Conservation (phyloP, 1,139 yeast genomes). For the Saccharomyces hybrid region DNA sequence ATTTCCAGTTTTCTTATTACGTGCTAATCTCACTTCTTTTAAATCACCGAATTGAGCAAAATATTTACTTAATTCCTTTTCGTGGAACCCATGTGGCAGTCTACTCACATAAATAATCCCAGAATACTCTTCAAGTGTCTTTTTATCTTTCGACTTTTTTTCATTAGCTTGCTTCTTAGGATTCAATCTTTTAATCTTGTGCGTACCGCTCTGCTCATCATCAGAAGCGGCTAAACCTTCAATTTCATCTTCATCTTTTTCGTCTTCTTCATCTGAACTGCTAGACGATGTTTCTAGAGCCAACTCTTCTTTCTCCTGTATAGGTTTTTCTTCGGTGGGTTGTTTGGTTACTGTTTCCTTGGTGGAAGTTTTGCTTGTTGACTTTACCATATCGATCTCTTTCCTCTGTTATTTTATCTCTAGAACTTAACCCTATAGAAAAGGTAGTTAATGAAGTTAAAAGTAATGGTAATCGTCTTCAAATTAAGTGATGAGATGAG, state of each 20-base stretch:
- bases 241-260: slow-evolving; percentile 21
- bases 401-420: neutral
- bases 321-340: slow-evolving; percentile 15
- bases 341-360: slow-evolving; percentile 5
- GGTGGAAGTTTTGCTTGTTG: slow-evolving; percentile 1
- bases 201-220: slow-evolving; percentile 26
- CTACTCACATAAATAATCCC: slow-evolving; percentile 88
- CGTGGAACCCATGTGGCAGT: slow-evolving; percentile 88
- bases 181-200: slow-evolving; percentile 28
- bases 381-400: slow-evolving; percentile 5
- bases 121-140: slow-evolving; percentile 24
- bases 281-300: neutral
- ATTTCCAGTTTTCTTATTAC: slow-evolving; percentile 86
- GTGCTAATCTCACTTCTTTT: slow-evolving; percentile 66
- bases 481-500: slow-evolving; percentile 4
- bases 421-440: neutral
- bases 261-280: neutral
- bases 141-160: neutral
- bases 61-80: slow-evolving; percentile 63
- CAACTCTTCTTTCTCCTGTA: slow-evolving; percentile 7
- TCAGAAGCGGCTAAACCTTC: slow-evolving; percentile 34
- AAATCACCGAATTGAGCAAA: slow-evolving; percentile 87
- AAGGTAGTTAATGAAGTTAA: neutral
- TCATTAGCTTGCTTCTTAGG: slow-evolving; percentile 18
- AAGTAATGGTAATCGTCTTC: neutral